Evolutionary conservation across 257 asterid species (phyloP).

Genomic region (Fraxinus excelsior): DNA sequence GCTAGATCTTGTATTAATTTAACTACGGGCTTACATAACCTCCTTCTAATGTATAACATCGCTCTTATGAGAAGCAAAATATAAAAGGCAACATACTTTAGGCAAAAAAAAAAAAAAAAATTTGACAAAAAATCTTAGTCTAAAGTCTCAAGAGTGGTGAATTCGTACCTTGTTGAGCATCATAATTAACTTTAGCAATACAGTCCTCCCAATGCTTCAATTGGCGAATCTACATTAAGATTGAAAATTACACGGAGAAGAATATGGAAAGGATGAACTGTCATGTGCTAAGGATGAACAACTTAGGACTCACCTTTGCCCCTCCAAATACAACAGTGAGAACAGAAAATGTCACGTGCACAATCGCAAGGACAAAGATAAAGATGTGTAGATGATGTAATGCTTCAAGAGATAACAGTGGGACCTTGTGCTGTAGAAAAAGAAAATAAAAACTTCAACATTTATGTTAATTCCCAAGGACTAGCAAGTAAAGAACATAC

Average conservation of each 20-base stretch:
- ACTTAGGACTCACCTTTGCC: constrained; percentile 44
- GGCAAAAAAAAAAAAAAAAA: constrained; percentile 32
- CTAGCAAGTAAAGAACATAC: background rate
- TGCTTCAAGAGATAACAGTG: constrained; percentile 70
- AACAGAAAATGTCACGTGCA: constrained; percentile 76
- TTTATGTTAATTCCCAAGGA: constrained; percentile 4
- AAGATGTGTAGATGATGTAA: constrained; percentile 82
- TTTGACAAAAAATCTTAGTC: constrained; percentile 8
- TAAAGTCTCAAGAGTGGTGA: constrained; percentile 8
- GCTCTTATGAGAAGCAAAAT: background rate
- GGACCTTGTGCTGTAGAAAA: constrained; percentile 60
- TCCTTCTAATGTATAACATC: background rate
- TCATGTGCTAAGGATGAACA: constrained; percentile 8
- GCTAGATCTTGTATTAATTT: background rate
- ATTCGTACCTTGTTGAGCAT: constrained; percentile 48
- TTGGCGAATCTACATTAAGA: constrained; percentile 70
- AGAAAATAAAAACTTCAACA: constrained; percentile 3
- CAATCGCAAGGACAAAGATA: constrained; percentile 81
- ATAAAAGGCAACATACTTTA: constrained; percentile 7
- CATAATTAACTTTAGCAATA: constrained; percentile 61
- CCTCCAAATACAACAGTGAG: constrained; percentile 78
- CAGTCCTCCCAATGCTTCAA: constrained; percentile 94
- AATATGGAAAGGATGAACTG: background rate
- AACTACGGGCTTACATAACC: background rate
- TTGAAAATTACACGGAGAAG: background rate